Percentiles rank a stretch among this genome's conserved stretches.
Conservation (phyloP, 163 green algal species). For the Chlorella variabilis region DNA sequence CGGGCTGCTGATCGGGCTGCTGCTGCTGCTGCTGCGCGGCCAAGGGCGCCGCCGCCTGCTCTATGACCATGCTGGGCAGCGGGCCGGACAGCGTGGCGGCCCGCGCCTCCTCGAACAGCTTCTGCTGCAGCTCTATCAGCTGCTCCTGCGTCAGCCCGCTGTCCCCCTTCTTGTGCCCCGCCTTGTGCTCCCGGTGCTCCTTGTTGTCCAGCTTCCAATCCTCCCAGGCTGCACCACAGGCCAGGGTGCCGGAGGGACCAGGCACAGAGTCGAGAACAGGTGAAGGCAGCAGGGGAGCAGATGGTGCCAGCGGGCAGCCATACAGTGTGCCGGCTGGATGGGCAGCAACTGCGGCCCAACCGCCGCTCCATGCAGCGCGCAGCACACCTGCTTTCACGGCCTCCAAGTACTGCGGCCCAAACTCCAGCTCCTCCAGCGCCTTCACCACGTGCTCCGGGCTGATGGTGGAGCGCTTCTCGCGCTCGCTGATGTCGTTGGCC, state of each 20-base stretch:
- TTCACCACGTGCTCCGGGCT: slow-evolving; percentile 48
- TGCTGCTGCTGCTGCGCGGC: neutral
- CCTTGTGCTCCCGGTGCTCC: slow-evolving; percentile 37
- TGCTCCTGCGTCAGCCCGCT: slow-evolving; percentile 41
- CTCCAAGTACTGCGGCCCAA: slow-evolving; percentile 28
- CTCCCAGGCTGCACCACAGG: slow-evolving; percentile 26
- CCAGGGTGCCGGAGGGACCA: neutral
- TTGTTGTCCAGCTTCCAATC: slow-evolving; percentile 50
- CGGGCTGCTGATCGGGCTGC: too few relatives aligned
- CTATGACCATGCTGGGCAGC: neutral
- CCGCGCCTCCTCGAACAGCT: slow-evolving; percentile 51
- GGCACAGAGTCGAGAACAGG: neutral
- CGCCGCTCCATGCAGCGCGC: too few relatives aligned
- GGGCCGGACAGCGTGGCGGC: slow-evolving; percentile 36
- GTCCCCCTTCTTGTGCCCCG: neutral
- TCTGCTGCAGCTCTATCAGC: slow-evolving; percentile 52
- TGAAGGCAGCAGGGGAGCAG: too few relatives aligned
- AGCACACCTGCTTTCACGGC: neutral
- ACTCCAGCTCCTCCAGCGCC: slow-evolving; percentile 51
- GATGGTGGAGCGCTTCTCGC: slow-evolving; percentile 47
- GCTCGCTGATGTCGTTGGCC: slow-evolving; percentile 51
- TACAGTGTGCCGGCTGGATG: too few relatives aligned
- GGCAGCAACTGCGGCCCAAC: too few relatives aligned
- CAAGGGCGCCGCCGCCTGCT: neutral
- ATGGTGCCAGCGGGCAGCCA: too few relatives aligned